Evolutionary conservation across 2,329 filamentous ascomycete genomes (phyloP).

Genomic region (Cercospora sesami): DNA sequence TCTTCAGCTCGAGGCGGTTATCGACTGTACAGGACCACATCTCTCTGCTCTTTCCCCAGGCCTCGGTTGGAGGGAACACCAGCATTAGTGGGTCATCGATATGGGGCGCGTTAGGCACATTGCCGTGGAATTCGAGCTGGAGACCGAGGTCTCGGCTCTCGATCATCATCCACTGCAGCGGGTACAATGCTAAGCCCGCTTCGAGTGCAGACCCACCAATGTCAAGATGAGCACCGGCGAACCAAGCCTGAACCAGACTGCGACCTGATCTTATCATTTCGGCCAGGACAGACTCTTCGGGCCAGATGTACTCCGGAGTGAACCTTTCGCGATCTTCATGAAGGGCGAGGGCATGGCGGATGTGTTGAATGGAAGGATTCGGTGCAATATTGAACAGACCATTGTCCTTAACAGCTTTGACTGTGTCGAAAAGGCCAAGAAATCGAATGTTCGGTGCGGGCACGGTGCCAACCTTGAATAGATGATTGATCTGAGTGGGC

Average conservation of each 20-base stretch:
- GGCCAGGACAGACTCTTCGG: conserved; percentile 24
- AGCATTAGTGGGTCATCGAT: conserved; percentile 19
- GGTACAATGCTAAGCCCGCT: conserved; percentile 45
- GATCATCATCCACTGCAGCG: conserved; percentile 47
- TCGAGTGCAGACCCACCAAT: conserved; percentile 41
- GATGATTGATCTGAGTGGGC: conserved; percentile 1
- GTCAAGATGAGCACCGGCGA: conserved; percentile 43
- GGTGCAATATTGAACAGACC: conserved; percentile 36
- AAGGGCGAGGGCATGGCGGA: conserved; percentile 45
- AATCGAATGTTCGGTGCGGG: conserved; percentile 41
- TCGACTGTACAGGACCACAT: conserved; percentile 23
- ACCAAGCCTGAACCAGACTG: conserved; percentile 45
- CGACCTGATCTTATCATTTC: conserved; percentile 21
- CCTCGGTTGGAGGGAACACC: conserved; percentile 20
- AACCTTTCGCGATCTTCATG: conserved; percentile 41
- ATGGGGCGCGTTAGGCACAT: conserved; percentile 3
- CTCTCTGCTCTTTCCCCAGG: conserved; percentile 13
- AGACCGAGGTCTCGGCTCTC: conserved; percentile 30
- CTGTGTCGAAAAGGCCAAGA: conserved; percentile 43
- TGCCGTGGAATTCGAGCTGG: conserved; percentile 17
- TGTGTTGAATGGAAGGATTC: conserved; percentile 40
- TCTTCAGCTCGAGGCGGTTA: conserved; percentile 25
- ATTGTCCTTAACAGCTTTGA: conserved; percentile 36
- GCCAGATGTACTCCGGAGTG: conserved; percentile 33
- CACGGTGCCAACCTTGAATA: conserved; percentile 20